Percentiles rank a stretch among this genome's conserved stretches.
These are phyloP conservation scores for Aspergillus melleus DNA, from an alignment of 2,329 filamentous ascomycete species.

Conservation along the genomic window DNA sequence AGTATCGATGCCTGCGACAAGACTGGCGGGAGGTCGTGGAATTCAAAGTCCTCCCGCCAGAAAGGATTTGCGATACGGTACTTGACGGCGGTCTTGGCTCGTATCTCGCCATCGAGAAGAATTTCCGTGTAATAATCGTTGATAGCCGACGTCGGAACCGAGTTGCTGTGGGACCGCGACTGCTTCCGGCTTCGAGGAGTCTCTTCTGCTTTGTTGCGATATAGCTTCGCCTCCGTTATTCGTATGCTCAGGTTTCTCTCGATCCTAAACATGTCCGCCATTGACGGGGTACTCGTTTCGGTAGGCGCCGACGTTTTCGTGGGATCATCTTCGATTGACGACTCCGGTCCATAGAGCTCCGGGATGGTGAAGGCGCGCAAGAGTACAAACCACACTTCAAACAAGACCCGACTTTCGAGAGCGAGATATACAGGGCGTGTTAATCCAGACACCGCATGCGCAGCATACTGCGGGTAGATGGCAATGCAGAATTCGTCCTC, in stretches of 20 bases:
- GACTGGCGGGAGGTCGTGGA: slow-evolving; percentile 49
- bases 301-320: slow-evolving; percentile 31
- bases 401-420: slow-evolving; percentile 82
- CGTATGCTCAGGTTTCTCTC: slow-evolving; percentile 61
- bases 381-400: slow-evolving; percentile 96
- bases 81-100: slow-evolving; percentile 51
- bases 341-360: slow-evolving; percentile 75
- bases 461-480: slow-evolving; percentile 90
- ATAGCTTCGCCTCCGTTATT: slow-evolving; percentile 63
- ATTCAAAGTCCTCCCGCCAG: slow-evolving; percentile 51
- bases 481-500: slow-evolving; percentile 93
- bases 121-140: slow-evolving; percentile 52
- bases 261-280: slow-evolving; percentile 65
- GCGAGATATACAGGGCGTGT: slow-evolving; percentile 88
- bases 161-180: slow-evolving; percentile 30
- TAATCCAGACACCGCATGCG: slow-evolving; percentile 70
- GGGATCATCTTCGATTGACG: slow-evolving; percentile 43
- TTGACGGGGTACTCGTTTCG: slow-evolving; percentile 34
- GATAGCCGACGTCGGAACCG: slow-evolving; percentile 27
- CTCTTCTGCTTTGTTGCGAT: slow-evolving; percentile 34
- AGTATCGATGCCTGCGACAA: slow-evolving; percentile 48
- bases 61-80: slow-evolving; percentile 47
- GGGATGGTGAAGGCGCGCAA: slow-evolving; percentile 88
- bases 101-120: slow-evolving; percentile 49
- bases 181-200: slow-evolving; percentile 34